Evolutionary conservation across 1,284 basidiomycete genomes (phyloP).

Genomic region (Puccinia novopanici): DNA sequence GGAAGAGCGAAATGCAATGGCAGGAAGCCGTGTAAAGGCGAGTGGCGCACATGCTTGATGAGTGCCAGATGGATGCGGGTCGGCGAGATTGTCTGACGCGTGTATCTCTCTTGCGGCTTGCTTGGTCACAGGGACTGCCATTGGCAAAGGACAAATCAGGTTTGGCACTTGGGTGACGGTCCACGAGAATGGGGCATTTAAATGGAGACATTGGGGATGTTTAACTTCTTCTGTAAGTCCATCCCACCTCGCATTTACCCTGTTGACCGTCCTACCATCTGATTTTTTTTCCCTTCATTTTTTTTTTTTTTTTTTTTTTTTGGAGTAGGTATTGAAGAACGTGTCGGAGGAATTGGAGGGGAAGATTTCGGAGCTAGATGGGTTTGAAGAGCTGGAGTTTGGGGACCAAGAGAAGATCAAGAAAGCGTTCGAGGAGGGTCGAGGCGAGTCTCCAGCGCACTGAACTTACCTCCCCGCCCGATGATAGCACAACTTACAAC

Average conservation of each 20-base stretch:
- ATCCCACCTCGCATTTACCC: not conserved
- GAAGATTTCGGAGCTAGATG: conserved; percentile 40
- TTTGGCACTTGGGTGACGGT: conserved; percentile 41
- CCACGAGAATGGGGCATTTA: conserved; percentile 34
- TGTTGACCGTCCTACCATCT: not conserved
- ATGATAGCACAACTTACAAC: not conserved
- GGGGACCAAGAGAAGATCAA: conserved; percentile 40
- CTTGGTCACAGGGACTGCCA: conserved; percentile 19
- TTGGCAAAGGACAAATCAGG: conserved; percentile 32
- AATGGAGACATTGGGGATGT: conserved; percentile 50
- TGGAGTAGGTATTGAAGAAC: conserved; percentile 27
- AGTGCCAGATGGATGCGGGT: not conserved
- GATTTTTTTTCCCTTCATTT: conserved; percentile 18
- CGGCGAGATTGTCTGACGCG: not conserved
- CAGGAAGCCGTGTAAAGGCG: conserved; percentile 32
- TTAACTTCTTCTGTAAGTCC: conserved; percentile 25
- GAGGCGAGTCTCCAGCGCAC: not conserved
- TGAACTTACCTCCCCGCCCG: not conserved
- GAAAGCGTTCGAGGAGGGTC: conserved; percentile 36
- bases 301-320: not conserved
- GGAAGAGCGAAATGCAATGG: conserved; percentile 42
- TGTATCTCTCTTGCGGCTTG: not conserved
- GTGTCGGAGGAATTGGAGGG: conserved; percentile 18
- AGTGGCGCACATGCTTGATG: not conserved
- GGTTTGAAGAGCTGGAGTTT: conserved; percentile 41